phyloP scores from a whole-genome alignment of 495 filamentous ascomycete genomes.

The Lasiosphaeria ovina region DNA sequence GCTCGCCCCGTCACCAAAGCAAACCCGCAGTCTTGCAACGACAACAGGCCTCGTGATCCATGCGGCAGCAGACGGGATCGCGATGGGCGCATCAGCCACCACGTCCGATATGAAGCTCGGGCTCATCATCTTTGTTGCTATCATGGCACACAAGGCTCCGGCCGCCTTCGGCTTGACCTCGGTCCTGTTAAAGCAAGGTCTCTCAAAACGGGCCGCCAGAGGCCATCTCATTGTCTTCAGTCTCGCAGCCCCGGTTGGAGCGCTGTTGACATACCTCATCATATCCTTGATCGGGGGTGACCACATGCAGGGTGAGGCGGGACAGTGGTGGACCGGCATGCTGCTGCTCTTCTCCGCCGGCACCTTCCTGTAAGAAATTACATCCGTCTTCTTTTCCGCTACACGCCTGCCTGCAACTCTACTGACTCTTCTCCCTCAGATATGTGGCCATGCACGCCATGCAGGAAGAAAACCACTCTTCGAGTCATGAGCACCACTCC shows the following conservation, averaged over 20 bases:
- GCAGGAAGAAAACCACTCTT: constrained; percentile 67
- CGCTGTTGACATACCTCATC: constrained; percentile 75
- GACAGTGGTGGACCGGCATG: constrained; percentile 87
- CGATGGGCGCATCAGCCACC: constrained; percentile 81
- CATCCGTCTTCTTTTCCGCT: background rate
- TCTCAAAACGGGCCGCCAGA: constrained; percentile 80
- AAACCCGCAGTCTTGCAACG: constrained; percentile 61
- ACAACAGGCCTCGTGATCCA: constrained; percentile 95
- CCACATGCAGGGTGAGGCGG: constrained; percentile 39
- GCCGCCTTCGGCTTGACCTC: constrained; percentile 94
- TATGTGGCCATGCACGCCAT: constrained; percentile 99
- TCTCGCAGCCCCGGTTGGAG: constrained; percentile 83
- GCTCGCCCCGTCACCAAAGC: constrained; percentile 48
- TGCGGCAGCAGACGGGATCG: constrained; percentile 93
- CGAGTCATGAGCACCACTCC: constrained; percentile 49
- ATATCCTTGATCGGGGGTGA: constrained; percentile 67
- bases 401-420: background rate
- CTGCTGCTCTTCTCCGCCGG: constrained; percentile 88
- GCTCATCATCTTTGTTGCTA: constrained; percentile 90
- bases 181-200: constrained; percentile 80
- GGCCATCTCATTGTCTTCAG: constrained; percentile 88
- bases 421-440: constrained; percentile 43
- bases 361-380: constrained; percentile 81
- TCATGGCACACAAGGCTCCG: constrained; percentile 96
- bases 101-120: constrained; percentile 68